Evolutionary conservation across 2,329 filamentous ascomycete genomes (phyloP).

Genomic region (Macroventuria anomochaeta): DNA sequence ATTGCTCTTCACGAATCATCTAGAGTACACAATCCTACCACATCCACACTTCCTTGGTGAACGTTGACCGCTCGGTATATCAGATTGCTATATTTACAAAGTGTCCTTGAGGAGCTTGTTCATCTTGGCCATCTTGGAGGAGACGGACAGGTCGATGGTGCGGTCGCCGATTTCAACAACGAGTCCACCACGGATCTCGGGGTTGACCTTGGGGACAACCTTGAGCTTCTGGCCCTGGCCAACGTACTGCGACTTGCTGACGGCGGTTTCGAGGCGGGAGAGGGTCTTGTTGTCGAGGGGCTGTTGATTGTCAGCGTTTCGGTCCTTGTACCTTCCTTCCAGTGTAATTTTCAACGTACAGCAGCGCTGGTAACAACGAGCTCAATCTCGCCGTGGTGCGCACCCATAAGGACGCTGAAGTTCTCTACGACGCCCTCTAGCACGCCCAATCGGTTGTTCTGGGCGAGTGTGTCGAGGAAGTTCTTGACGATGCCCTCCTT

Average conservation of each 20-base stretch:
- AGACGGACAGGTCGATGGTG: conserved; percentile 96
- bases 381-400: conserved; percentile 91
- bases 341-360: conserved; percentile 61
- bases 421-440: conserved; percentile 84
- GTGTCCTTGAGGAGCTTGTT: conserved; percentile 98
- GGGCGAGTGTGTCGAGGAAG: conserved; percentile 87
- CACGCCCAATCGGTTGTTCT: conserved; percentile 92
- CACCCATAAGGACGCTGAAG: conserved; percentile 86
- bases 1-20: conserved; percentile 38
- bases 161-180: conserved; percentile 96
- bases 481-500: conserved; percentile 88
- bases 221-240: conserved; percentile 96
- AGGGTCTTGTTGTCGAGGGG: conserved; percentile 88
- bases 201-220: conserved; percentile 93
- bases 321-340: background rate
- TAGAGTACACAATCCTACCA: conserved; percentile 45
- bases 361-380: conserved; percentile 87
- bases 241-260: conserved; percentile 88
- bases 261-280: conserved; percentile 81
- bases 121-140: conserved; percentile 93
- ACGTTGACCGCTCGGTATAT: conserved; percentile 19
- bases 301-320: conserved; percentile 53
- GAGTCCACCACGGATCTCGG: conserved; percentile 91
- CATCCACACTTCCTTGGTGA: conserved; percentile 20
- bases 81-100: conserved; percentile 73